Base-by-base conservation (phyloP, 1,284 basidiomycete species). In the Malassezia dermatis region DNA sequence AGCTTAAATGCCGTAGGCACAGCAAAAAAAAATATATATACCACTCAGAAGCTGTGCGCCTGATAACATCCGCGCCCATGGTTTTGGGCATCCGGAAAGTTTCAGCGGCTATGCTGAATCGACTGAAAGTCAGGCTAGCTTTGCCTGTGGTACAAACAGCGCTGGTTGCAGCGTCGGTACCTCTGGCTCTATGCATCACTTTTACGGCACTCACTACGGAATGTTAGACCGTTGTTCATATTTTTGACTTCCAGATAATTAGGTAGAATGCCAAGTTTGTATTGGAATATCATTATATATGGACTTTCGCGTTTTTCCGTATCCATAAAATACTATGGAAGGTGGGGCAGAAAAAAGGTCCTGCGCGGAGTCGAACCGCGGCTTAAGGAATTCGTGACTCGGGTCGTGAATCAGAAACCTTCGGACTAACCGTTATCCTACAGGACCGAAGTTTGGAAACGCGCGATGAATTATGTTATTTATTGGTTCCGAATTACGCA, bases 361-460 rank as follows among this genome's bases (percentile, higher is more conserved):
- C 55, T 57, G 55, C 55, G 49, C 55, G 55, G 55, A 57, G 55
- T 57, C 55, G 55, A 57, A 57, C 55, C 55, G 55, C 49, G 55
- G 55, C 55, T 57, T 57, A 57, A 57, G 55, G 55, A 57, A 57
- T 43, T 51, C 50, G 11, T 28, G 54, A 51, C 30, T 24, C 48
- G 0, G 28, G 24, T 40, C 37, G 28, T 12, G 19, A 42, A 52
- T 57, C 55, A 57, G 55, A 57, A 57, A 57, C 55, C 55, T 57
- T 57, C 55, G 55, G 43, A 57, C 55, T 57, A 40, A 57, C 55
- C 55, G 55, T 57, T 57, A 57, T 57, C 43, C 55, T 57, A 57
- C 55, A 57, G 55, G 55, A 57, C 55, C 55, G 11, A 28, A 10
- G 3, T 24, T 46, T 4, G 17, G n/a, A 24, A 12, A 32, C 11